Percentiles rank a stretch among this genome's conserved stretches.
phyloP scores from a whole-genome alignment of 495 filamentous ascomycete genomes.

The Hypomontagnella submonticulosa region DNA sequence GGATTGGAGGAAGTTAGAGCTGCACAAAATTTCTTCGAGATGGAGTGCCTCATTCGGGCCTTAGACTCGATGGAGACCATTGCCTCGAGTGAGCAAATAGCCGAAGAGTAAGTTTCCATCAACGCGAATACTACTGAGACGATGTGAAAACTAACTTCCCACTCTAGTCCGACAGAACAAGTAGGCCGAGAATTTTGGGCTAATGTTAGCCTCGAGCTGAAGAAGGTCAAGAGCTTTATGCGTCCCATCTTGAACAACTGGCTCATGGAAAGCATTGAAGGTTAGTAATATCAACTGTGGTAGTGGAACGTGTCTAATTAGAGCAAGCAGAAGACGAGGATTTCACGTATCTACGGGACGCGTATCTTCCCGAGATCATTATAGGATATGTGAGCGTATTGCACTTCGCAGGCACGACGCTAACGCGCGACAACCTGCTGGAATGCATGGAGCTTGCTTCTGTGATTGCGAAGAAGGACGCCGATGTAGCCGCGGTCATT shows the following conservation, averaged over 20 bases:
- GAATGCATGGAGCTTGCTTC: slow-evolving; percentile 83
- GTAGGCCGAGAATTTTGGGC: slow-evolving; percentile 58
- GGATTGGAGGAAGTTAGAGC: slow-evolving; percentile 56
- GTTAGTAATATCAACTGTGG: slow-evolving; percentile 37
- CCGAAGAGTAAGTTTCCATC: slow-evolving; percentile 52
- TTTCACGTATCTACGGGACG: slow-evolving; percentile 67
- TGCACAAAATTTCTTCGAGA: slow-evolving; percentile 74
- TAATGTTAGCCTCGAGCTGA: slow-evolving; percentile 52
- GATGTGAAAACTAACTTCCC: slow-evolving; percentile 23
- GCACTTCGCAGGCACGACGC: slow-evolving; percentile 71
- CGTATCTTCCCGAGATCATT: slow-evolving; percentile 83
- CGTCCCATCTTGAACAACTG: slow-evolving; percentile 57
- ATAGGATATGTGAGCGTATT: slow-evolving; percentile 82
- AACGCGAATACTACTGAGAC: not conserved
- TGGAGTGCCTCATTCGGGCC: slow-evolving; percentile 74
- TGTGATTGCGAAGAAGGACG: slow-evolving; percentile 71
- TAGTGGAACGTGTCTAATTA: slow-evolving; percentile 27
- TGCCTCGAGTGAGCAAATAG: slow-evolving; percentile 56
- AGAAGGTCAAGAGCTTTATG: slow-evolving; percentile 56
- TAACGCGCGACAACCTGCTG: slow-evolving; percentile 72
- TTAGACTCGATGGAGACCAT: slow-evolving; percentile 72
- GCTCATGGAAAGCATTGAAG: slow-evolving; percentile 52
- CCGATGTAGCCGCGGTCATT: slow-evolving; percentile 74
- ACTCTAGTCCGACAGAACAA: slow-evolving; percentile 40
- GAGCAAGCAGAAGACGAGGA: slow-evolving; percentile 52